A percentile compares a stretch with the other conserved stretches of the same genome.
These are phyloP conservation scores for Hanseniaspora guilliermondii DNA, from an alignment of 805 yeast species.

Conservation along the genomic window DNA sequence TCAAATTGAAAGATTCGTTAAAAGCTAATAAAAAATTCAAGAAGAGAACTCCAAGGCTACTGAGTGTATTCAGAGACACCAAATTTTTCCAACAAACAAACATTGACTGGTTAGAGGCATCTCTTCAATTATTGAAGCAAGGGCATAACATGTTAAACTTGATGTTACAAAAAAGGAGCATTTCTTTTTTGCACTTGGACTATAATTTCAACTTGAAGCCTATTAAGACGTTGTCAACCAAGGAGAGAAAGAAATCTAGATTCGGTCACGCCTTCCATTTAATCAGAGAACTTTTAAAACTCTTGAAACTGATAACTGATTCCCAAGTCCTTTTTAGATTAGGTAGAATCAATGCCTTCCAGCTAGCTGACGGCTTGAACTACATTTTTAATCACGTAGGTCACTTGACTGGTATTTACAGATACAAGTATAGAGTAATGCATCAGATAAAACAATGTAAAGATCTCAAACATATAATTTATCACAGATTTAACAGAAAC, in stretches of 20 bases:
- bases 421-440: conserved; percentile 96
- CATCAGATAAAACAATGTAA: conserved; percentile 94
- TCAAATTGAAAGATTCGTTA: conserved; percentile 24
- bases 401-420: conserved; percentile 87
- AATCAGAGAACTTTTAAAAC: conserved; percentile 74
- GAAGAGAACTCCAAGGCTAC: conserved; percentile 24
- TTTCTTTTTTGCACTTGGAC: conserved; percentile 85
- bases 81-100: conserved; percentile 84
- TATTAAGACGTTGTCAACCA: conserved; percentile 87
- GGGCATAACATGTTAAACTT: conserved; percentile 89
- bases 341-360: conserved; percentile 86
- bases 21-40: conserved; percentile 26
- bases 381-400: conserved; percentile 89
- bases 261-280: conserved; percentile 94
- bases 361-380: conserved; percentile 86
- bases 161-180: conserved; percentile 77
- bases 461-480: conserved; percentile 85
- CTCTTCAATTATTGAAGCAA: conserved; percentile 81
- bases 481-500: conserved; percentile 66
- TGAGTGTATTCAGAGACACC: conserved; percentile 59
- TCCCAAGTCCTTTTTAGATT: conserved; percentile 83
- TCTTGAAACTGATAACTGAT: conserved; percentile 79
- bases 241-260: conserved; percentile 88
- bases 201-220: conserved; percentile 94
- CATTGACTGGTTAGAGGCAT: conserved; percentile 98